Conservation (phyloP, 441 rosid species). For the Aleurites moluccanus region DNA sequence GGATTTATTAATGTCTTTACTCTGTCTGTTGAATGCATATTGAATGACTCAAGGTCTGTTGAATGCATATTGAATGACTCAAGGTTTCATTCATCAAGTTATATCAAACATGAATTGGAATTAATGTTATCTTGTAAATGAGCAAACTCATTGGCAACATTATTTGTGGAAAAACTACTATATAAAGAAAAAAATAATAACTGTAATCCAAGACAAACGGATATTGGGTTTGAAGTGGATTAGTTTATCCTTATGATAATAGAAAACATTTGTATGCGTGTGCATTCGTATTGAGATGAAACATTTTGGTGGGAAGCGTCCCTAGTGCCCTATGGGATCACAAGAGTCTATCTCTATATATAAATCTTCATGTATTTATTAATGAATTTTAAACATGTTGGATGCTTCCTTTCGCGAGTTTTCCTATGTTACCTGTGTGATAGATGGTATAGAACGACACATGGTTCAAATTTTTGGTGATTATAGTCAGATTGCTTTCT, state of each 20-base stretch:
- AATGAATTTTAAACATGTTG: not conserved
- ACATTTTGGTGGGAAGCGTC: not conserved
- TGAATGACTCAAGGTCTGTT: too few relatives aligned
- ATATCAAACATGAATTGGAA: too few relatives aligned
- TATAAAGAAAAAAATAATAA: not conserved
- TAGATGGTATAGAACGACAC: not conserved
- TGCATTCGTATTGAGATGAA: not conserved
- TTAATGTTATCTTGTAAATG: not conserved
- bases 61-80: too few relatives aligned
- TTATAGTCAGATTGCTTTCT: slow-evolving; percentile 13
- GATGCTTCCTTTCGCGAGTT: not conserved
- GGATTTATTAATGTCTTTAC: not conserved
- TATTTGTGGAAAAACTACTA: not conserved
- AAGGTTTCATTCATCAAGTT: too few relatives aligned
- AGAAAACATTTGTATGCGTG: too few relatives aligned
- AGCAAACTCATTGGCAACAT: not conserved
- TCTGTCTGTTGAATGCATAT: too few relatives aligned
- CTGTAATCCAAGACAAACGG: too few relatives aligned
- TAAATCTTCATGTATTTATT: not conserved
- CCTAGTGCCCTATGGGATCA: not conserved
- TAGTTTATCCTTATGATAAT: not conserved
- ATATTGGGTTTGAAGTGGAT: not conserved
- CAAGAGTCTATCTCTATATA: not conserved
- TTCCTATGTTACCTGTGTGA: not conserved
- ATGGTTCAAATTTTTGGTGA: not conserved